A percentile compares a stretch with the other conserved stretches of the same genome.
These are phyloP conservation scores for Excoecaria agallocha DNA, from an alignment of 345 rosid species.

Conservation along the genomic window DNA sequence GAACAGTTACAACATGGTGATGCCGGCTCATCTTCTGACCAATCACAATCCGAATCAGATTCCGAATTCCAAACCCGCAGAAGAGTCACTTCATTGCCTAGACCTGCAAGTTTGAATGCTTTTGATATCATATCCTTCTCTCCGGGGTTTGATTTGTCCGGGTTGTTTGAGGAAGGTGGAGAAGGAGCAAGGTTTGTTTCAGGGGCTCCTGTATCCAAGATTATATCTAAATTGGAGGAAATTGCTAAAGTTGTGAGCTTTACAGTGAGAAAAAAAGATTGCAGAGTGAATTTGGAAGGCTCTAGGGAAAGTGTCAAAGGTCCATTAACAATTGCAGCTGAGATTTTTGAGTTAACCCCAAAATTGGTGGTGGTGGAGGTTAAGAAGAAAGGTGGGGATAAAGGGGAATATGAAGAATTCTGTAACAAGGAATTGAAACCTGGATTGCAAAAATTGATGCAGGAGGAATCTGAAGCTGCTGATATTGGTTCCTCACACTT, in stretches of 20 bases:
- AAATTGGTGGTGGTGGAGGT: constrained; percentile 74
- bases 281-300: constrained; percentile 41
- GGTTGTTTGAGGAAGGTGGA: constrained; percentile 38
- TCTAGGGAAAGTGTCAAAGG: constrained; percentile 38
- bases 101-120: constrained; percentile 43
- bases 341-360: constrained; percentile 40
- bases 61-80: constrained; percentile 27
- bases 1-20: constrained; percentile 11
- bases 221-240: constrained; percentile 38
- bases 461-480: constrained; percentile 46
- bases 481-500: constrained; percentile 9
- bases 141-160: constrained; percentile 38
- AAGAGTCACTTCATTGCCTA: constrained; percentile 21
- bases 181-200: constrained; percentile 37
- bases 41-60: constrained; percentile 28
- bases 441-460: constrained; percentile 59
- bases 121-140: constrained; percentile 41
- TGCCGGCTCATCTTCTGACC: constrained; percentile 12
- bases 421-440: constrained; percentile 69
- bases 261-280: constrained; percentile 42
- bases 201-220: constrained; percentile 38
- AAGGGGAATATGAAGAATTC: constrained; percentile 78
- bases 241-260: constrained; percentile 43
- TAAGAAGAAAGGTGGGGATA: constrained; percentile 84
- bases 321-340: constrained; percentile 39